Conservation (phyloP, 2,329 filamentous ascomycete species). For the Colletotrichum shisoi region DNA sequence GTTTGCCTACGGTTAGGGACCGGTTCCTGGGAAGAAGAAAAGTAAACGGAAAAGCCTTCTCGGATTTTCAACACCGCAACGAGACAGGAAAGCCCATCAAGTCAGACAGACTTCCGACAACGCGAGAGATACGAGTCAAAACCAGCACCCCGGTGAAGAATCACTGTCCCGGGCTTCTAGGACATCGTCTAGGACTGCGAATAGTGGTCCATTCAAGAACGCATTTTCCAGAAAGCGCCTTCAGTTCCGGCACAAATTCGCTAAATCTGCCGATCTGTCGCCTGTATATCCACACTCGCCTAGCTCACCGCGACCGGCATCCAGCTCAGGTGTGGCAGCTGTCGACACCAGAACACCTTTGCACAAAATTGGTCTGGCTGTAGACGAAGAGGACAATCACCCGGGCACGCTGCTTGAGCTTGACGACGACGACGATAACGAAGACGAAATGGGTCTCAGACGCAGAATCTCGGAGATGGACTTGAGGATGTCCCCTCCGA, state of each 20-base stretch:
- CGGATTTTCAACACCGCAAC: constrained; percentile 8
- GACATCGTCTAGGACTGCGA: neutral
- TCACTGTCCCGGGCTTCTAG: neutral
- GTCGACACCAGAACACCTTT: constrained; percentile 26
- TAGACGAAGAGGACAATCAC: constrained; percentile 35
- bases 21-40: constrained; percentile 18
- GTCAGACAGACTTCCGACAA: neutral
- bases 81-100: neutral
- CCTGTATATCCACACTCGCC: constrained; percentile 1
- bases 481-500: constrained; percentile 31
- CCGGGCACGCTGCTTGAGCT: constrained; percentile 24
- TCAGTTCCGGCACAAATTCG: constrained; percentile 15
- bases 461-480: constrained; percentile 32
- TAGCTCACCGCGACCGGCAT: constrained; percentile 20
- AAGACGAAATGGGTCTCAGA: constrained; percentile 19
- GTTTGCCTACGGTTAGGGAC: constrained; percentile 35
- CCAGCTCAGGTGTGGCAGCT: constrained; percentile 28
- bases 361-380: constrained; percentile 16
- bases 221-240: neutral
- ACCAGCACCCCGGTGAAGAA: neutral
- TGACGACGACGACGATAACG: neutral
- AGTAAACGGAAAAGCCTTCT: constrained; percentile 33
- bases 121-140: neutral
- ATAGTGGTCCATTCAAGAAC: neutral
- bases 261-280: constrained; percentile 25